These are phyloP conservation scores for Lepidium aucheri DNA, from an alignment of 345 rosid species.

Conservation along the genomic window DNA sequence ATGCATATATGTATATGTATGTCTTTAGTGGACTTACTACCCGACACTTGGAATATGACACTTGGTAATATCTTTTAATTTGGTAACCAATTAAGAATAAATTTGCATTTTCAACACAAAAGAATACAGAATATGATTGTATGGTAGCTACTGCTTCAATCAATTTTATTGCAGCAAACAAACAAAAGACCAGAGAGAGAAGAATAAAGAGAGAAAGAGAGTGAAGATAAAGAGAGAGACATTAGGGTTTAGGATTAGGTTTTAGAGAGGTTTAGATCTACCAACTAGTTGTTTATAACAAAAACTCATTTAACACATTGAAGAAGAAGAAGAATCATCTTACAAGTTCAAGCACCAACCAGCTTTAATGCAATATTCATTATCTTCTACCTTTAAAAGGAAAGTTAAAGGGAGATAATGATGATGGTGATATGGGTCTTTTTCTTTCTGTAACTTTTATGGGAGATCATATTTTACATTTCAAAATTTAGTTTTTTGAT, in stretches of 20 bases:
- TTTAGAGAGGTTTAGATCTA: slow-evolving; percentile 65
- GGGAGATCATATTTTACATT: neutral
- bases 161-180: slow-evolving; percentile 1
- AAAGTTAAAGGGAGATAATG: slow-evolving; percentile 13
- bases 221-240: neutral
- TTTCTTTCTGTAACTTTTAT: neutral
- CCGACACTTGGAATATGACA: too few relatives aligned
- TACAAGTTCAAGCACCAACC: slow-evolving; percentile 43
- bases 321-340: slow-evolving; percentile 15
- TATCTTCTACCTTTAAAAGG: slow-evolving; percentile 37
- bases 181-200: neutral
- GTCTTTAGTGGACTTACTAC: too few relatives aligned
- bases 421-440: slow-evolving; percentile 1
- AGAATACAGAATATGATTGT: neutral
- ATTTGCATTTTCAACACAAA: neutral
- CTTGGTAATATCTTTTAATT: too few relatives aligned
- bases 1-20: too few relatives aligned
- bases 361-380: slow-evolving; percentile 30
- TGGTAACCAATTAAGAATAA: neutral
- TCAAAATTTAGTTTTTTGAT: neutral
- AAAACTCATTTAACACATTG: neutral
- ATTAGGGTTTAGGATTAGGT: slow-evolving; percentile 2
- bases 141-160: slow-evolving; percentile 8
- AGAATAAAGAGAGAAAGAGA: neutral
- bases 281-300: slow-evolving; percentile 47